phyloP scores from a whole-genome alignment of 352 stramenopile genomes.

The Thalassiosira hispida region DNA sequence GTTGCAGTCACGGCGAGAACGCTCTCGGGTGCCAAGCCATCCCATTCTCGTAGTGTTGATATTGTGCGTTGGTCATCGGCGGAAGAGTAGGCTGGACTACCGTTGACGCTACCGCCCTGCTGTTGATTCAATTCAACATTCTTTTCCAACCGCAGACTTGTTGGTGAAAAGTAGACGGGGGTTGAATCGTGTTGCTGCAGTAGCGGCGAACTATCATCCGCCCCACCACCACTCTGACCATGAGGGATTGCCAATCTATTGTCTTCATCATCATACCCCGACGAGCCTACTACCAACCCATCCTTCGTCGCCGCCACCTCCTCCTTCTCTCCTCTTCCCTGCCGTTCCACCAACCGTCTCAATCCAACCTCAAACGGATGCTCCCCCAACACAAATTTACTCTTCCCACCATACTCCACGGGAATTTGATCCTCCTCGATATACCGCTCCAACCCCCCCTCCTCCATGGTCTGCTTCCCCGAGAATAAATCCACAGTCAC shows the following conservation, averaged over 20 bases:
- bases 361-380: conserved; percentile 68
- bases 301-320: not conserved
- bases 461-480: conserved; percentile 28
- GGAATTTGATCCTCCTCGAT: conserved; percentile 78
- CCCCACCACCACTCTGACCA: not conserved
- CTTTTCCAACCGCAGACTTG: not conserved
- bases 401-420: conserved; percentile 64
- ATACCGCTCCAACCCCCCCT: conserved; percentile 50
- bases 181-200: not conserved
- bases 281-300: not conserved
- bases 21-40: conserved; percentile 26
- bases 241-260: not conserved
- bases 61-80: too few species aligned
- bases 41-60: conserved; percentile 30
- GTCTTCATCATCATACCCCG: not conserved
- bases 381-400: conserved; percentile 55
- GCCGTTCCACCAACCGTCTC: conserved; percentile 45
- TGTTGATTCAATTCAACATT: conserved; percentile 5
- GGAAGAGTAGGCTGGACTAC: too few species aligned
- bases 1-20: conserved; percentile 30
- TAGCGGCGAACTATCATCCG: not conserved
- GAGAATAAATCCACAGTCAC: conserved; percentile 59
- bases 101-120: too few species aligned
- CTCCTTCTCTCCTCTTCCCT: conserved; percentile 9
- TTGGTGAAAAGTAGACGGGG: too few species aligned